Base-by-base conservation (phyloP, 2,329 filamentous ascomycete species). In the Xylaria sp. region DNA sequence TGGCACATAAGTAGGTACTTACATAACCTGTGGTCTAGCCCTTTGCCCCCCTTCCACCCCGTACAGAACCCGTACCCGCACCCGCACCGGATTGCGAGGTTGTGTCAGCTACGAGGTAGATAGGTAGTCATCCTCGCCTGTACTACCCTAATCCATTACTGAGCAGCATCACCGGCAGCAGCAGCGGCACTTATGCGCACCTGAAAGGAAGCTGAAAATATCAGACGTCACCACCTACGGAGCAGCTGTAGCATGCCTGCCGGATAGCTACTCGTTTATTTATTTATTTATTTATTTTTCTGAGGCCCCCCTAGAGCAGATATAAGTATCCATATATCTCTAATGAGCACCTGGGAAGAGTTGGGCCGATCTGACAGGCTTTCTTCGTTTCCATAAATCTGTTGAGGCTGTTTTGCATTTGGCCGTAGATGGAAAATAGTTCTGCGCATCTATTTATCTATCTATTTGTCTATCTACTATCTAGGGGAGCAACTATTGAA, bases 331-430 rank as follows among this genome's bases (percentile, higher is more conserved):
- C n/a, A n/a, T n/a, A n/a, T n/a, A n/a, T n/a, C n/a, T n/a, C n/a
- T n/a, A n/a, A n/a, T n/a, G n/a, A n/a, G n/a, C n/a, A n/a, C n/a
- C n/a, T n/a, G 21, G 21, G 12, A 9, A 34, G 24, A 12, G 32
- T 60, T 56, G 8, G 39, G 54, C 63, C 59, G 59, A 42, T 66
- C 67, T 69, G 59, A 69, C 59, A 60, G 8, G 30, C 48, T 55
- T 53, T 27, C 24, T 19, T 17, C 39, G 9, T 45, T 48, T n/a
- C 51, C 24, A 45, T 39, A 27, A 11, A 39, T 45, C 61, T 56
- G 19, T 36, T 45, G 19, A 39, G 19, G 27, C 51, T 21, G 36
- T 34, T 30, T 14, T 42, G 19, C 39, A 47, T 36, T 3, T 30
- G 59, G 55, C 19, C 32, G 17, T 9, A 50, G n/a, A 24, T 24